A percentile compares a stretch with the other conserved stretches of the same genome.
phyloP scores from a whole-genome alignment of 2,329 filamentous ascomycete genomes.

The Hypoxylon sp. region DNA sequence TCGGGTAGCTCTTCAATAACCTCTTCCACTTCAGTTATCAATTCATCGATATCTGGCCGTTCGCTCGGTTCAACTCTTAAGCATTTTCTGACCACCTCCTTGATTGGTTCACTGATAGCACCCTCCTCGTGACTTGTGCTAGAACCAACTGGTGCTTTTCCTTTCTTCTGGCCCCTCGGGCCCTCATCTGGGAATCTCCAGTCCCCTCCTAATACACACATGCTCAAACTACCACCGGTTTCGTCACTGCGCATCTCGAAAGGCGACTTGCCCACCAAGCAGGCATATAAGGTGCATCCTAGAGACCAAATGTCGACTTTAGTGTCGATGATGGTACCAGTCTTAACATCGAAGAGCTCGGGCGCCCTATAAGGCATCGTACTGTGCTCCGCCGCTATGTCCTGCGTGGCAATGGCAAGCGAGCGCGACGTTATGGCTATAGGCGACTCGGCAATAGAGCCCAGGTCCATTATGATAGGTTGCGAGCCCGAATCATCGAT shows the following conservation, averaged over 20 bases:
- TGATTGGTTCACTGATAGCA: constrained; percentile 83
- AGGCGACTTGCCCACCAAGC: constrained; percentile 94
- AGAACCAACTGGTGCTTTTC: constrained; percentile 58
- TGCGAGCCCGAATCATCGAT: constrained; percentile 90
- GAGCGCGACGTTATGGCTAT: constrained; percentile 91
- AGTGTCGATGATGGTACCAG: constrained; percentile 89
- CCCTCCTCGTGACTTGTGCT: constrained; percentile 60
- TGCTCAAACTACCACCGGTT: constrained; percentile 91
- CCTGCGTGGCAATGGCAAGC: constrained; percentile 91
- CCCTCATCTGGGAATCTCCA: constrained; percentile 97
- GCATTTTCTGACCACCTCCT: constrained; percentile 89
- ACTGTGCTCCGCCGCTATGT: constrained; percentile 93
- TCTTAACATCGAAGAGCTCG: constrained; percentile 98
- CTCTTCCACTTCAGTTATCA: constrained; percentile 55
- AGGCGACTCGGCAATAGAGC: constrained; percentile 88
- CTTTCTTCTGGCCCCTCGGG: constrained; percentile 66
- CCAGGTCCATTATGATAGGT: constrained; percentile 97
- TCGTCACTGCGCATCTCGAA: constrained; percentile 97
- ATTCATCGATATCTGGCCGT: constrained; percentile 69
- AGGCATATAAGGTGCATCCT: constrained; percentile 97
- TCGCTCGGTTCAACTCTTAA: constrained; percentile 89
- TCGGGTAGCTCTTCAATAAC: constrained; percentile 54
- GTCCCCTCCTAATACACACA: constrained; percentile 93
- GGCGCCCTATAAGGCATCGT: constrained; percentile 99
- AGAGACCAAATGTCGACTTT: constrained; percentile 99